phyloP scores from a whole-genome alignment of 2,329 filamentous ascomycete genomes.

The Pseudogymnoascus sp. region DNA sequence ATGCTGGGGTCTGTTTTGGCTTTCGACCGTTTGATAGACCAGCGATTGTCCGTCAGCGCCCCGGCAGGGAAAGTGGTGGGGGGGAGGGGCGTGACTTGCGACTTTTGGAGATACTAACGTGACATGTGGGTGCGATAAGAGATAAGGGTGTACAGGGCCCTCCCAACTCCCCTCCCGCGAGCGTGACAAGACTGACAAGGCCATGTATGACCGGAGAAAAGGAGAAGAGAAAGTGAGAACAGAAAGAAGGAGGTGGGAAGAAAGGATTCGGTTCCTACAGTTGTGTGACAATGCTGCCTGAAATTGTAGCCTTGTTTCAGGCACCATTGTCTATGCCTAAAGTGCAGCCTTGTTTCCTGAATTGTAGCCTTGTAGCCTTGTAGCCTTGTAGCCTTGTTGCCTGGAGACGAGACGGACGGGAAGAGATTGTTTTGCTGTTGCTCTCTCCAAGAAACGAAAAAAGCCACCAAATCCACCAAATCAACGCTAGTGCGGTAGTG shows the following conservation, averaged over 20 bases:
- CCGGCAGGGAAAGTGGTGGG: neutral
- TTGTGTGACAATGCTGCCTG: neutral
- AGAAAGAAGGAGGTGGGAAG: no score
- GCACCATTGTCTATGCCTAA: no score
- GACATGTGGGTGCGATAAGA: neutral
- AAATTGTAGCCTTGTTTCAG: no score
- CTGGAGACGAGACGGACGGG: neutral
- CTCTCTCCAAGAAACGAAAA: neutral
- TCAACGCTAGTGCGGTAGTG: neutral
- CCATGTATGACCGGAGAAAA: no score
- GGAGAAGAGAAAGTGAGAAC: neutral
- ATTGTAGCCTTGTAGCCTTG: neutral
- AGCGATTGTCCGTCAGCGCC: neutral
- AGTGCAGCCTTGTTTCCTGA: neutral
- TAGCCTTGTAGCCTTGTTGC: neutral
- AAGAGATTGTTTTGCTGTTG: neutral
- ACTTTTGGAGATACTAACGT: neutral
- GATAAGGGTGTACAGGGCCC: neutral
- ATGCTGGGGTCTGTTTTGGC: neutral
- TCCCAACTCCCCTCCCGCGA: no score
- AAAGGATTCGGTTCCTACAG: neutral
- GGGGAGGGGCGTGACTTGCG: slow-evolving; percentile 5
- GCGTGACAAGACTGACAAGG: no score
- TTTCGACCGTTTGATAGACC: neutral
- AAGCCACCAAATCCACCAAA: neutral